phyloP scores from a whole-genome alignment of 2,329 filamentous ascomycete species.

The Fusarium kyushuense region DNA sequence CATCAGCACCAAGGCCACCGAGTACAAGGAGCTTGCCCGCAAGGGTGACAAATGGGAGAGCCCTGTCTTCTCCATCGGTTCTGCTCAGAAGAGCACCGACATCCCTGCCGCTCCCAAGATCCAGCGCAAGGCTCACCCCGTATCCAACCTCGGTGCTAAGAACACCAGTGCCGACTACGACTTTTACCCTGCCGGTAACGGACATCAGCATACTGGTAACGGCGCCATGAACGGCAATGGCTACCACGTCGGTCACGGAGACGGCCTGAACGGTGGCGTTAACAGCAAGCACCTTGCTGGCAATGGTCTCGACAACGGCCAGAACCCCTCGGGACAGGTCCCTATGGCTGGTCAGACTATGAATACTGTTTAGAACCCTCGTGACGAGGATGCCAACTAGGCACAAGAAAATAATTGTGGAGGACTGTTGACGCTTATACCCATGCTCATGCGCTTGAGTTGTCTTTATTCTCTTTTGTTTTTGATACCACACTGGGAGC shows the following conservation, averaged over 20 bases:
- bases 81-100: conserved; percentile 76
- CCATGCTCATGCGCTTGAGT: conserved; percentile 39
- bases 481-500: conserved; percentile 41
- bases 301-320: conserved; percentile 13
- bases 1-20: conserved; percentile 92
- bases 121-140: conserved; percentile 57
- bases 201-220: conserved; percentile 27
- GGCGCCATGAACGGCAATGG: conserved; percentile 37
- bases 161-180: conserved; percentile 29
- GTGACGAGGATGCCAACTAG: conserved; percentile 9
- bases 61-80: conserved; percentile 90
- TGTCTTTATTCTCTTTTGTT: conserved; percentile 36
- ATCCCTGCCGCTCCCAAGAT: conserved; percentile 72
- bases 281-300: conserved; percentile 34
- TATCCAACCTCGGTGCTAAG: conserved; percentile 25
- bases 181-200: conserved; percentile 33
- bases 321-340: conserved; percentile 15
- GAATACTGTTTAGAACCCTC: conserved; percentile 36
- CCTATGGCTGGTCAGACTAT: conserved; percentile 30
- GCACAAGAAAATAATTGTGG: conserved; percentile 10
- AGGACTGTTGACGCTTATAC: conserved; percentile 42
- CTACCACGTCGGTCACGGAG: conserved; percentile 21
- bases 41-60: conserved; percentile 97
- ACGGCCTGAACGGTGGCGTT: conserved; percentile 32
- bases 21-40: conserved; percentile 87